A percentile compares a stretch with the other conserved stretches of the same genome.
These are phyloP conservation scores for Phytopythium ostracodes DNA, from an alignment of 352 stramenopile species.

Conservation along the genomic window DNA sequence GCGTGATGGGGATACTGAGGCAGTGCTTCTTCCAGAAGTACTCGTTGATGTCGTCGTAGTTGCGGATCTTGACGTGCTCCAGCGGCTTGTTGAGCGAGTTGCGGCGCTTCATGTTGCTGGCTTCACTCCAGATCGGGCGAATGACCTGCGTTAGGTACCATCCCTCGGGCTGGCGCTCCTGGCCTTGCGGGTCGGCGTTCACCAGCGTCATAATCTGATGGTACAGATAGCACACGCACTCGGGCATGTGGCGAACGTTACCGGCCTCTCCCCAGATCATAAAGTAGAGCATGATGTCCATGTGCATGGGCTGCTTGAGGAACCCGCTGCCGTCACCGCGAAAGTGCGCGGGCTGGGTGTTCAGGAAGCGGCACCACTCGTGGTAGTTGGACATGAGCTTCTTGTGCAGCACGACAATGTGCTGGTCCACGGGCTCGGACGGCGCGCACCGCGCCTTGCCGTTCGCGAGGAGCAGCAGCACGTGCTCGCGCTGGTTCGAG, in stretches of 20 bases:
- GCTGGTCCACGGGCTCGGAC: slow-evolving; percentile 42
- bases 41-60: slow-evolving; percentile 83
- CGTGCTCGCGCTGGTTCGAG: slow-evolving; percentile 81
- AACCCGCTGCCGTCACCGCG: slow-evolving; percentile 11
- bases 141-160: slow-evolving; percentile 66
- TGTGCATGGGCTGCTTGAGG: slow-evolving; percentile 42
- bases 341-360: slow-evolving; percentile 73
- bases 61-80: slow-evolving; percentile 74
- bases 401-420: slow-evolving; percentile 58
- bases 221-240: slow-evolving; percentile 97
- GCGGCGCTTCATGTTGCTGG: slow-evolving; percentile 67
- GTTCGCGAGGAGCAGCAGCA: slow-evolving; percentile 77
- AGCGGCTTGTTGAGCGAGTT: slow-evolving; percentile 54
- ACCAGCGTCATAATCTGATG: slow-evolving; percentile 74
- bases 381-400: slow-evolving; percentile 77
- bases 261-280: slow-evolving; percentile 95
- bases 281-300: slow-evolving; percentile 96
- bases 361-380: slow-evolving; percentile 73
- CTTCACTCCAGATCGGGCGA: slow-evolving; percentile 63
- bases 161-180: slow-evolving; percentile 33
- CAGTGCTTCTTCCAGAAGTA: slow-evolving; percentile 77
- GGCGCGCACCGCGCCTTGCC: slow-evolving; percentile 50
- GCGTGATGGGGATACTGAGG: slow-evolving; percentile 41
- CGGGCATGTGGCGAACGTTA: slow-evolving; percentile 97
- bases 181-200: slow-evolving; percentile 42